phyloP scores from a whole-genome alignment of 1,284 basidiomycete species.

The Sanghuangporus baumii region DNA sequence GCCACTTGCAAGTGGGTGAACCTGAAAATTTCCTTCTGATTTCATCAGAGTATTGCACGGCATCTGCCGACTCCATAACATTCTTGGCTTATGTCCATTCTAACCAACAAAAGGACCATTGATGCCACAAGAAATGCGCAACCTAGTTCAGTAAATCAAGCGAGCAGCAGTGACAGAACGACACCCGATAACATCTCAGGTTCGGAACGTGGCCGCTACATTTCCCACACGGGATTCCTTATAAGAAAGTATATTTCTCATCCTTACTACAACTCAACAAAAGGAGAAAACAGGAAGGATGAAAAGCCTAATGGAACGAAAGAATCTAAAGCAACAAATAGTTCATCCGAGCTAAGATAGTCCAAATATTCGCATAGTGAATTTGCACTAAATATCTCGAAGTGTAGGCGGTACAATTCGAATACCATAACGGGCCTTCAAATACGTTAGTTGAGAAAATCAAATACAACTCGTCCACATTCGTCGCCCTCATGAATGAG shows the following conservation, averaged over 20 bases:
- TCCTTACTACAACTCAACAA: conserved; percentile 6
- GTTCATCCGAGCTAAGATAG: not conserved
- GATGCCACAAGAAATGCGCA: not conserved
- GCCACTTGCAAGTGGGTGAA: not conserved
- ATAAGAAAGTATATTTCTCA: conserved; percentile 22
- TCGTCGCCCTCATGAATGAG: conserved; percentile 66
- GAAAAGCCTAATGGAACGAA: not conserved
- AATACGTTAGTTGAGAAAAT: conserved; percentile 47
- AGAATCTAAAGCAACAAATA: not conserved
- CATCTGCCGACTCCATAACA: not conserved
- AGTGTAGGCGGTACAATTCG: conserved; percentile 39
- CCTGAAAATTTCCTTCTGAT: not conserved
- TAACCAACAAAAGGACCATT: not conserved
- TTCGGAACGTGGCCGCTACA: not conserved
- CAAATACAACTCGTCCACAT: conserved; percentile 60
- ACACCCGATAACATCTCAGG: not conserved
- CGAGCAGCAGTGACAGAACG: not conserved
- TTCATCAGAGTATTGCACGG: not conserved
- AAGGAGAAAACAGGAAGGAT: not conserved
- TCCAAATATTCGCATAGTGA: not conserved
- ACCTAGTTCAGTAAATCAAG: not conserved
- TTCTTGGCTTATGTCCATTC: not conserved
- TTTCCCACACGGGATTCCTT: not conserved
- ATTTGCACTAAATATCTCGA: not conserved
- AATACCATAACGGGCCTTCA: not conserved